Conservation (phyloP, 441 rosid species). For the Croton laevigatus region DNA sequence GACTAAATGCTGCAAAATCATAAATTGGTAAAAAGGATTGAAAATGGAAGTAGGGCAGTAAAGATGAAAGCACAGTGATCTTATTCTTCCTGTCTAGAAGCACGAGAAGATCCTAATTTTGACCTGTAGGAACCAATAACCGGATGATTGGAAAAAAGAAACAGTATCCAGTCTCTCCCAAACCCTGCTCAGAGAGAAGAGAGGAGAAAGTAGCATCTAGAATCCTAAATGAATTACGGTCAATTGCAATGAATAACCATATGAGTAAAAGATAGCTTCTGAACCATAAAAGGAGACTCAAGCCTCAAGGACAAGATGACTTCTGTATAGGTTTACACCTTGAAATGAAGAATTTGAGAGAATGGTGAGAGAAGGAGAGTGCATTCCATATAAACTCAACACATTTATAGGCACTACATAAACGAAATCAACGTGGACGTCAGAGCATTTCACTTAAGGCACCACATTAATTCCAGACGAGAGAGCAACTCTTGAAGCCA, state of each 20-base stretch:
- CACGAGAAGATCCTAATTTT: conserved; percentile 3
- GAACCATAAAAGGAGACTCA: neutral
- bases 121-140: neutral
- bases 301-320: neutral
- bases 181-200: neutral
- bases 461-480: conserved; percentile 9
- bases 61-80: conserved; percentile 1
- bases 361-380: neutral
- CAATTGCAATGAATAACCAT: neutral
- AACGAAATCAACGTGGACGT: neutral
- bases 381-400: no score
- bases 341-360: neutral
- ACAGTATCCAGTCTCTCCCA: neutral
- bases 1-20: neutral
- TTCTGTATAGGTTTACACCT: neutral
- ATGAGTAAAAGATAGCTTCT: neutral
- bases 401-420: neutral
- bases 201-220: neutral
- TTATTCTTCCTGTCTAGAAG: neutral
- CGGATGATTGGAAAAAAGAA: neutral
- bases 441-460: neutral
- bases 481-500: neutral
- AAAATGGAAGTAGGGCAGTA: neutral
- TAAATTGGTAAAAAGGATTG: conserved; percentile 2
- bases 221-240: neutral